Conservation (phyloP, 73 alveolate genomes). For the Breviolum minutum region DNA sequence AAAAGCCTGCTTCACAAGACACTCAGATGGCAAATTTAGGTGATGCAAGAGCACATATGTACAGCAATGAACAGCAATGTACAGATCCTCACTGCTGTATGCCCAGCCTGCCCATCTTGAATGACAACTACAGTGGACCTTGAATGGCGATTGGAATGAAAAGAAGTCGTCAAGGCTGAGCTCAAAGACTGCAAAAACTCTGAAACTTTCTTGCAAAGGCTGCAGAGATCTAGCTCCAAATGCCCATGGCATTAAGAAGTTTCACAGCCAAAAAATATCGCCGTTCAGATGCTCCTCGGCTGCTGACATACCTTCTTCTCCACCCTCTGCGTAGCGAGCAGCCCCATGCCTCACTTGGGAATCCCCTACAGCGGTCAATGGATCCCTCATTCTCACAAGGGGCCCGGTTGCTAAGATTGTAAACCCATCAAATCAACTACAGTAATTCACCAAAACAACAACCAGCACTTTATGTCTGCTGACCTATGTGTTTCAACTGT, state of each 20-base stretch:
- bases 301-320: slow-evolving; percentile 47
- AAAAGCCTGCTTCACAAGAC: no score
- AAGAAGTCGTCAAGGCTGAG: no score
- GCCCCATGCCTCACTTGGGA: slow-evolving; percentile 40
- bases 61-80: no score
- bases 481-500: neutral
- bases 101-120: slow-evolving; percentile 28
- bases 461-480: neutral
- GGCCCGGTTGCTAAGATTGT: neutral
- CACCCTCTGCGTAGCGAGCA: slow-evolving; percentile 66
- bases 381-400: neutral
- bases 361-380: neutral
- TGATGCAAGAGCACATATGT: no score
- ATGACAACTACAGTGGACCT: slow-evolving; percentile 83
- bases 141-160: neutral
- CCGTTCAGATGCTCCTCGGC: neutral
- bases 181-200: neutral
- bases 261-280: neutral
- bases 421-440: neutral
- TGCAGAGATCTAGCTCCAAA: no score
- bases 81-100: no score
- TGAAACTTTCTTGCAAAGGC: neutral
- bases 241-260: no score
- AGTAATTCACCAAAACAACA: neutral
- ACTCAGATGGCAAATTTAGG: no score